A percentile compares a stretch with the other conserved stretches of the same genome.
Conservation (phyloP, 2,329 filamentous ascomycete genomes). For the Leptographium wingfieldii region DNA sequence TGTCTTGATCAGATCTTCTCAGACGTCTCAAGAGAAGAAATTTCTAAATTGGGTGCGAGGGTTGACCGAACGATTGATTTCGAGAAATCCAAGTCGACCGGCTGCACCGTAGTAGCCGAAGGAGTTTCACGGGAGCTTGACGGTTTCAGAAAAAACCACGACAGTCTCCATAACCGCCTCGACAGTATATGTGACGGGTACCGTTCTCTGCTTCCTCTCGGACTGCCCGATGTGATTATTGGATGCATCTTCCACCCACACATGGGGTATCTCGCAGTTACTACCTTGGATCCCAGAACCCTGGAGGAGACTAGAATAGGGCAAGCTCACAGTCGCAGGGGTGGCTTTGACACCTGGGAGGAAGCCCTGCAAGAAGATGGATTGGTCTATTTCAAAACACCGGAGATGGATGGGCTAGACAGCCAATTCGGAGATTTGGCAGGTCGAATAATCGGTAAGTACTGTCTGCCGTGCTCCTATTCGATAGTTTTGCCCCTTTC, state of each 20-base stretch:
- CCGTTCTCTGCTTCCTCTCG: constrained; percentile 46
- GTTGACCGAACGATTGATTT: constrained; percentile 59
- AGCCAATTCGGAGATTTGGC: constrained; percentile 73
- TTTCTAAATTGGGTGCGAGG: constrained; percentile 32
- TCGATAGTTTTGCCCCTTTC: neutral
- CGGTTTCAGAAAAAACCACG: constrained; percentile 61
- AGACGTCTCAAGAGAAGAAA: constrained; percentile 37
- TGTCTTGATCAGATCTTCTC: constrained; percentile 29
- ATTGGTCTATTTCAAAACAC: constrained; percentile 76
- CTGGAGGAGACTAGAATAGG: neutral
- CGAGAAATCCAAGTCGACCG: constrained; percentile 56
- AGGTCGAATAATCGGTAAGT: constrained; percentile 63
- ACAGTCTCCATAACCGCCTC: constrained; percentile 64
- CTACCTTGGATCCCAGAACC: constrained; percentile 21
- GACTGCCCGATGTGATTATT: constrained; percentile 37
- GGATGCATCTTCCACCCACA: constrained; percentile 89
- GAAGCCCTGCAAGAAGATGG: constrained; percentile 61
- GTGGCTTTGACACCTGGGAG: constrained; percentile 47
- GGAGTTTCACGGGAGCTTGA: constrained; percentile 68
- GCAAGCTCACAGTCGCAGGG: neutral
- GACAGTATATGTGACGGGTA: constrained; percentile 54
- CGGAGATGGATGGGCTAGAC: constrained; percentile 69
- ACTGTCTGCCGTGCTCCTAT: neutral
- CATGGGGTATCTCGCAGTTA: constrained; percentile 72
- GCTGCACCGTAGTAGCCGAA: constrained; percentile 57